Base-by-base conservation (phyloP, 768 basidiomycete species). In the Suillus occidentalis region DNA sequence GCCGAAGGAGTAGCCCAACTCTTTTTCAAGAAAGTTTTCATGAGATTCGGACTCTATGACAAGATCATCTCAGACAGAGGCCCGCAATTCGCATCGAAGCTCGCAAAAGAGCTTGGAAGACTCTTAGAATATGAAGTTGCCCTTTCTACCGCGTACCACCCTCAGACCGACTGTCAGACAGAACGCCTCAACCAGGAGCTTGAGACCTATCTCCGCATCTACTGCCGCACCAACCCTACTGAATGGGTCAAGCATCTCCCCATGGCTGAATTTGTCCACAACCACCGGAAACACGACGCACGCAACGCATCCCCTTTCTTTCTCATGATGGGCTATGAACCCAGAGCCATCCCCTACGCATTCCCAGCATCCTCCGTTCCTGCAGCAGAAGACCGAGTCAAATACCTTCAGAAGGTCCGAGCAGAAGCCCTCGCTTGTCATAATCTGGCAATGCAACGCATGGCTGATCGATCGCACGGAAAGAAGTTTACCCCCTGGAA, bases 81-180 rank as follows among this genome's bases (percentile, higher is more conserved):
- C 3, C 65, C 71, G 0, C 61, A 70, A 14, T 78, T 78, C 31
- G 60, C 67, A 0, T 63, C 75, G 0, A 65, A 65, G 20, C 67
- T 73, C 40, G 70, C 67, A 47, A 36, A 63, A 58, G 67, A 67
- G 2, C 63, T 78, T 0, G 65, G 66, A 18, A 57, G 55, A 36
- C 40, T 66, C 34, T 65, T 74, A 8, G 70, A 65, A 13, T 70
- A 67, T 9, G 62, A 68, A 31, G 31, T 31, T 4, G 31, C 31
- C 31, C 31, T 31, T 3, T 31, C 31, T 0, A 31, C 31, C 31
- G 31, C 31, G 4, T 31, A 31, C 31, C 31, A 31, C 31, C 31
- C 31, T 31, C 31, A 31, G 4, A 31, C 31, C 31, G 31, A 31
- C 4, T 79, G 80, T 0, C 66, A 74, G 0, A 80, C 78, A 0